Evolutionary conservation across 495 filamentous ascomycete species (phyloP).

Genomic region (Hypoxylon lenormandii): DNA sequence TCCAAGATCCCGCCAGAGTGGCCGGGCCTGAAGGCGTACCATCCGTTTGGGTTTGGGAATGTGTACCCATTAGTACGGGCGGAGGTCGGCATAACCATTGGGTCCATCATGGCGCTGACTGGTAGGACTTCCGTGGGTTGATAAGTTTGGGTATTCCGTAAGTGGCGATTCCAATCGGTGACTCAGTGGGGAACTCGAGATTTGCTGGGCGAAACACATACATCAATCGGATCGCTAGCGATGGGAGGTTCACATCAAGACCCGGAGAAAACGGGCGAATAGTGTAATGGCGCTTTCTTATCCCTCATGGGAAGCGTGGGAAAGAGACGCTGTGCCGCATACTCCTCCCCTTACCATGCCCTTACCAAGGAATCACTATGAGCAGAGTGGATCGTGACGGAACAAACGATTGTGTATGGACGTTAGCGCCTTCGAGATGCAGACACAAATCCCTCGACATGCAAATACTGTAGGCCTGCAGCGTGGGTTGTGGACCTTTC

Average conservation of each 20-base stretch:
- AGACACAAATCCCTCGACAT: constrained; percentile 33
- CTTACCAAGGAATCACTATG: constrained; percentile 22
- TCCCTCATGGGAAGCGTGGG: constrained; percentile 29
- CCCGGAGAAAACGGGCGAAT: constrained; percentile 35
- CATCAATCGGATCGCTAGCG: constrained; percentile 40
- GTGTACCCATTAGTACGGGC: constrained; percentile 29
- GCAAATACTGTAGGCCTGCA: constrained; percentile 32
- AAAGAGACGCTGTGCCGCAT: constrained; percentile 27
- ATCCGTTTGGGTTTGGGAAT: constrained; percentile 43
- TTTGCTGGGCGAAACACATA: constrained; percentile 35
- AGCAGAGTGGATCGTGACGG: constrained; percentile 31
- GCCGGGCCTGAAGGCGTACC: constrained; percentile 33
- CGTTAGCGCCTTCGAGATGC: constrained; percentile 19
- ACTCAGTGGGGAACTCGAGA: constrained; percentile 38
- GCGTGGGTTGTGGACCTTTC: constrained; percentile 32
- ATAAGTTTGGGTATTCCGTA: constrained; percentile 18
- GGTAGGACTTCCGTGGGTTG: constrained; percentile 29
- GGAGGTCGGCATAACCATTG: constrained; percentile 18
- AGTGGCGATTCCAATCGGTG: constrained; percentile 36
- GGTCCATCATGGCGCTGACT: constrained; percentile 15
- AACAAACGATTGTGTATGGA: constrained; percentile 34
- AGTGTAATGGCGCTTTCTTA: constrained; percentile 14
- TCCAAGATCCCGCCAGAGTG: constrained; percentile 38
- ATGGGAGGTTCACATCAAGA: constrained; percentile 15
- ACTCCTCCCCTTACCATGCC: no score